Conservation (phyloP, 2,329 filamentous ascomycete genomes). For the Amesomyces nigricolor region DNA sequence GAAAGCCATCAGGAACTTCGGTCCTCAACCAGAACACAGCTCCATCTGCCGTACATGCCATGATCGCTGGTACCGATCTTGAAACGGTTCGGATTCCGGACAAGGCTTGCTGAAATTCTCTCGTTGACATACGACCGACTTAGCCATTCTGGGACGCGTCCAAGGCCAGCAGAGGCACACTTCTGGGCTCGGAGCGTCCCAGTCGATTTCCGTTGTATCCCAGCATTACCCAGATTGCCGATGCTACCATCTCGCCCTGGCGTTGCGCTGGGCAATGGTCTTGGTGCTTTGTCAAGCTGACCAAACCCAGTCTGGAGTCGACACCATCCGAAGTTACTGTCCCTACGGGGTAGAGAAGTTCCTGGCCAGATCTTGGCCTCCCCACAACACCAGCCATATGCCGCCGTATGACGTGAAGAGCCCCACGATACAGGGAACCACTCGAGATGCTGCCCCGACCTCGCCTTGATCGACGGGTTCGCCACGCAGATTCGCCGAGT, state of each 20-base stretch:
- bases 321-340: conserved; percentile 23
- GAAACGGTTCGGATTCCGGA: conserved; percentile 1
- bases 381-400: neutral
- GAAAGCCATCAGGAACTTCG: too few relatives aligned
- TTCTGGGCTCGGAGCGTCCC: conserved; percentile 7
- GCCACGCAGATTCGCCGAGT: neutral
- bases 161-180: conserved; percentile 9
- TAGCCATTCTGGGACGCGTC: conserved; percentile 29
- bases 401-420: neutral
- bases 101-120: conserved; percentile 9
- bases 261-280: conserved; percentile 1
- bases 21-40: too few relatives aligned
- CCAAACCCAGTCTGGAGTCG: conserved; percentile 23
- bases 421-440: too few relatives aligned
- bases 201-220: conserved; percentile 19
- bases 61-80: neutral
- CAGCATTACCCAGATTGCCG: conserved; percentile 28
- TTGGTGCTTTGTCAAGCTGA: conserved; percentile 29
- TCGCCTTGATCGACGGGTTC: too few relatives aligned
- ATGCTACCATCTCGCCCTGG: conserved; percentile 21
- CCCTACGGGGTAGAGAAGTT: neutral
- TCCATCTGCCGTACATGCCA: neutral
- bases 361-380: neutral
- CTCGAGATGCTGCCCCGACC: too few relatives aligned
- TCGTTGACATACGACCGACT: conserved; percentile 21